These are phyloP conservation scores for Capsella bursapastoris DNA, from an alignment of 345 rosid genomes.

Conservation along the genomic window DNA sequence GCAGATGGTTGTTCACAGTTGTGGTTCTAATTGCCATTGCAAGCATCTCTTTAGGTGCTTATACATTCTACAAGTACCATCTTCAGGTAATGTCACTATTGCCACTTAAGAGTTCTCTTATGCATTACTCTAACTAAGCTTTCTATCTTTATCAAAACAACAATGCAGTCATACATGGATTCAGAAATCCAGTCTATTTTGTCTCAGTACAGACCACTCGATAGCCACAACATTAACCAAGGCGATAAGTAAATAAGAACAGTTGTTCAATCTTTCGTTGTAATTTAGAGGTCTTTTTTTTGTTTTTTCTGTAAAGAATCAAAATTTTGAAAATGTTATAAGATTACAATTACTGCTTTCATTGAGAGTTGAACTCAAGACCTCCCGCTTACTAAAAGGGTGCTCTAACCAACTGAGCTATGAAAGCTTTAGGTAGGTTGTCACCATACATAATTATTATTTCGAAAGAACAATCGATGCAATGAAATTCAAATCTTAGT, in stretches of 20 bases:
- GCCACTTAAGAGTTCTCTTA: conserved; percentile 11
- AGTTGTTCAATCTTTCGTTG: neutral
- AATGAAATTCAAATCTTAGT: neutral
- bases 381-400: conserved; percentile 98
- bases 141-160: neutral
- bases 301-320: neutral
- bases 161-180: conserved; percentile 90
- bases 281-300: neutral
- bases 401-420: conserved; percentile 99
- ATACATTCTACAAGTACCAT: conserved; percentile 83
- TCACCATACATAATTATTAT: no score
- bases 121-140: neutral
- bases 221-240: conserved; percentile 50
- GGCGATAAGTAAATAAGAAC: conserved; percentile 8
- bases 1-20: conserved; percentile 60
- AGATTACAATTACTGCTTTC: conserved; percentile 11
- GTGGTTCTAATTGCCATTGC: conserved; percentile 57
- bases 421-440: conserved; percentile 26
- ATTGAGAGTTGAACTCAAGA: conserved; percentile 97
- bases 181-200: conserved; percentile 84
- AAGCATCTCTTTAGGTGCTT: conserved; percentile 57
- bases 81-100: conserved; percentile 62
- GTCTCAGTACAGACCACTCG: conserved; percentile 97
- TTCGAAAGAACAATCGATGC: neutral
- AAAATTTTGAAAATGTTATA: conserved; percentile 6